phyloP scores from a whole-genome alignment of 2,329 filamentous ascomycete genomes.

The Nectriaceae sp. region DNA sequence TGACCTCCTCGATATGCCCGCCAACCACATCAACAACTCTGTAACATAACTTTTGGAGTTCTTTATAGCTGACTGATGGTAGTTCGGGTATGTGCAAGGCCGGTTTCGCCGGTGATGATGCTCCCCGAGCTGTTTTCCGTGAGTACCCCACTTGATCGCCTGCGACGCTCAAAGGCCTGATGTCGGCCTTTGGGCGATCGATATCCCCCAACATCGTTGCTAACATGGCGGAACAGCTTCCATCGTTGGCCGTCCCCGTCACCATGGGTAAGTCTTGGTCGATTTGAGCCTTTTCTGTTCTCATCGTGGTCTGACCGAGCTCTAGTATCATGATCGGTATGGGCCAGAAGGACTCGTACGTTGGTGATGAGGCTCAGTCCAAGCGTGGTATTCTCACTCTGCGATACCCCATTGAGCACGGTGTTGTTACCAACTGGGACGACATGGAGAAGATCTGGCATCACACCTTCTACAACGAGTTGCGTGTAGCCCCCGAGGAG shows the following conservation, averaged over 20 bases:
- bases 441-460: constrained; percentile 99
- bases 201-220: constrained; percentile 22
- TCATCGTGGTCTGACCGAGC: constrained; percentile 20
- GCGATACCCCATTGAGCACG: constrained; percentile 99
- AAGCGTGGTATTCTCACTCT: constrained; percentile 99
- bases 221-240: constrained; percentile 67
- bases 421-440: constrained; percentile 99
- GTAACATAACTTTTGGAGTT: background rate
- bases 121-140: constrained; percentile 99
- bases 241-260: constrained; percentile 98
- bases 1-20: background rate
- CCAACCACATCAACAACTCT: background rate
- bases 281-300: constrained; percentile 14
- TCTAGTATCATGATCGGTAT: constrained; percentile 99
- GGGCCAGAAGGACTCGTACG: constrained; percentile 99
- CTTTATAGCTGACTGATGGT: constrained; percentile 42
- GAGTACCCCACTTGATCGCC: constrained; percentile 56
- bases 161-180: constrained; percentile 20
- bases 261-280: constrained; percentile 84
- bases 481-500: constrained; percentile 99
- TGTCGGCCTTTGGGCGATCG: constrained; percentile 13
- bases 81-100: constrained; percentile 99
- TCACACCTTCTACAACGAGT: constrained; percentile 99
- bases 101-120: constrained; percentile 99
- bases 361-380: constrained; percentile 99